Base-by-base conservation (phyloP, 176 grass and related monocot genomes). In the Phoenix roebelenii region DNA sequence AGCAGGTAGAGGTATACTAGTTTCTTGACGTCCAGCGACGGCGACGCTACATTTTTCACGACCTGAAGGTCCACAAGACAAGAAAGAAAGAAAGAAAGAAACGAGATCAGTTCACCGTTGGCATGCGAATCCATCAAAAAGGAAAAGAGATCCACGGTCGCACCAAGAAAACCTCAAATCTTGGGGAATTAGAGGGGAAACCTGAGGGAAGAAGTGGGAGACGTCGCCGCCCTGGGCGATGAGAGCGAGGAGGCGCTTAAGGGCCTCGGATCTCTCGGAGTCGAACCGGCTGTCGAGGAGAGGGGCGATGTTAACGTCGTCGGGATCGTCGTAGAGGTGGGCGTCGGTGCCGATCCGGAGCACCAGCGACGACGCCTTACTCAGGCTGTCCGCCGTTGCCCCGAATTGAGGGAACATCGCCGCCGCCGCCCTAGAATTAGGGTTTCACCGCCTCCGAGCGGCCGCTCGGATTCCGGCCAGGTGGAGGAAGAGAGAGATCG, bases 1-100 rank as follows among this genome's bases (percentile, higher is more conserved):
- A 97, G 92, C 3, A 97, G 70, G 71, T 97, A 97, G 62, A 97
- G 75, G 54, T 97, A 97, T 30, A 97, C 87, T 10, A 91, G 92
- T 75, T 97, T 97, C 87, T 97, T 97, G 49, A 97, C 87, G 66
- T 97, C 87, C 22, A 97, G 78, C 0, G 87, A 96, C 54, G 80
- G 78, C 20, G 87, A 80, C 17, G 87, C 92, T 15, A 97, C 84
- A 60, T 91, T 97, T 87, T 97, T 97, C 61, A 91, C 87, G 18
- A 97, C 92, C 84, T 95, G 10, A 51, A 63, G 59, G 35, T 0
- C 35, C 54, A 51, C 30, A 20, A n/a, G 17, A 65, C n/a, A n/a
- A n/a, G n/a, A n/a, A 57, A 7, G 1, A 10, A 20, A n/a, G 20
- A 65, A n/a, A 57, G 9, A 2, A 10, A 7, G 7, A 22, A 60